Evolutionary conservation across 805 yeast genomes (phyloP), one percentile per base, ranked within the genome.

Genomic region (Metschnikowia matae): DNA sequence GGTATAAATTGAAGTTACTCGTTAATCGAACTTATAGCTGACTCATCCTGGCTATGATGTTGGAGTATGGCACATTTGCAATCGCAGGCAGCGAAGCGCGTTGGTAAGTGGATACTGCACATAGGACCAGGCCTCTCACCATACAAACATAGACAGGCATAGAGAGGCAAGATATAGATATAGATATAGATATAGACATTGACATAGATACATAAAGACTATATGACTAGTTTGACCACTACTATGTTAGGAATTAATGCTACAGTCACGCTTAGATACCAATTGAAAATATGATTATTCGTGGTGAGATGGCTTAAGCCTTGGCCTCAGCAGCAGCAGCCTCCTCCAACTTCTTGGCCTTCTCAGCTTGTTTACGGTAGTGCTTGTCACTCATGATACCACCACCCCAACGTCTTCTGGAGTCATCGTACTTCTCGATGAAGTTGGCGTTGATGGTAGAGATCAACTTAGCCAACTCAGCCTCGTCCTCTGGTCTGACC

Each of bases 371-470:
- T 81, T 86, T 89, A 70, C 84, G 94, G 69, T 81, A 82, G 69
- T 97, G 89, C 83, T 92, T 94, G 66, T 87, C 79, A 77, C 98
- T 97, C 83, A 94, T 80, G 77, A 89, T 72, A 83, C 99, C 99
- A 83, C 99, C 99, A 84, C 98, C 98, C 99, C 99, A 92, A 85
- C 89, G 96, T 81, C 89, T 90, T 84, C 95, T 92, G 73, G 82
- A 71, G 67, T 94, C 97, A 71, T 92, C 97, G 87, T 85, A 89
- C 79, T 89, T 89, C 73, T 88, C 96, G 67, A 77, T 74, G 79
- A 86, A 92, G 94, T 89, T 90, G 63, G 96, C 85, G 80, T 89
- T 84, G 76, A 92, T 83, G 69, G 98, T 86, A 53, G 97, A 86
- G 64, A 94, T 83, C 70, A 92, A 83, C 75, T 89, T 87, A 64